Conservation (phyloP, 768 basidiomycete genomes). For the Lactarius evosmus region DNA sequence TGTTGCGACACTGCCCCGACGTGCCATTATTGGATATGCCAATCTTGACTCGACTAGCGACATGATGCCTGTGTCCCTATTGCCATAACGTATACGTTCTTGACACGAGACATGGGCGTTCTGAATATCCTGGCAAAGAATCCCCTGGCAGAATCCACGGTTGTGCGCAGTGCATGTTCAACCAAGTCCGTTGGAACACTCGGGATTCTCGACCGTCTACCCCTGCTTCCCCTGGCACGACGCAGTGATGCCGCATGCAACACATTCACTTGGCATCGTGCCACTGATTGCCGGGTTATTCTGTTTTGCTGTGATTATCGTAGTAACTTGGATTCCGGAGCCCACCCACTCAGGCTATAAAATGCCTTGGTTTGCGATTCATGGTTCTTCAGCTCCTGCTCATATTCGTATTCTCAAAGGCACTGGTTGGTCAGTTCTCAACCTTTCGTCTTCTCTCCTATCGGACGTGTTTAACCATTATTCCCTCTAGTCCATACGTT, state of each 20-base stretch:
- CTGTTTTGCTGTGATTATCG: not conserved
- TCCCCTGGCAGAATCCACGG: not conserved
- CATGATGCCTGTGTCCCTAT: not conserved
- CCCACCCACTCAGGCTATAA: not conserved
- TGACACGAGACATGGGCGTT: not conserved
- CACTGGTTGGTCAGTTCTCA: slow-evolving; percentile 21
- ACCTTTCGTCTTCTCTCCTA: not conserved
- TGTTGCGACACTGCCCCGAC: not conserved
- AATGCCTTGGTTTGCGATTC: not conserved
- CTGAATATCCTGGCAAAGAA: not conserved
- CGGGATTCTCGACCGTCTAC: no score
- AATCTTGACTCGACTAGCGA: not conserved
- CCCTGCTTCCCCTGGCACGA: not conserved
- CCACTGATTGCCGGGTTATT: not conserved
- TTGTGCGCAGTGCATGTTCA: not conserved
- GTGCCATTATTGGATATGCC: not conserved
- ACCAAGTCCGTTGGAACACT: not conserved
- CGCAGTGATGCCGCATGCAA: not conserved
- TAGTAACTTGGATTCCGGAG: not conserved
- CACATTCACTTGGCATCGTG: not conserved
- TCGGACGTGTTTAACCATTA: not conserved
- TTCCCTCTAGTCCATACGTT: not conserved
- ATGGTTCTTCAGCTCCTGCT: not conserved
- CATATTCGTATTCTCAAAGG: slow-evolving; percentile 2
- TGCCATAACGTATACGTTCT: not conserved